Conservation (phyloP, 345 rosid species). For the Brassica rapa region DNA sequence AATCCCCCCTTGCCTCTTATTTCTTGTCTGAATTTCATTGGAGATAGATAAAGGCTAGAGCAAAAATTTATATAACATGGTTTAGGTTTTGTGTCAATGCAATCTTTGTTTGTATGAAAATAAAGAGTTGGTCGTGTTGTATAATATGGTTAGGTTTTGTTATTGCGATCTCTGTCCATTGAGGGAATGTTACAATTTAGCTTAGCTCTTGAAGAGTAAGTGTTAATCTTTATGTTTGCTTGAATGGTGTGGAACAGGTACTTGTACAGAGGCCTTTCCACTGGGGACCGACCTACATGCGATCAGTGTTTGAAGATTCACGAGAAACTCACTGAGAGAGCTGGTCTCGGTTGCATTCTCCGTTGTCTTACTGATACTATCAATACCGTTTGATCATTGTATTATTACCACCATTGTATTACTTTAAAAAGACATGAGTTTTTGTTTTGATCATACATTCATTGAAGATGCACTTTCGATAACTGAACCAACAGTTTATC, state of each 20-base stretch:
- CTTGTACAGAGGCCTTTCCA: slow-evolving; percentile 82
- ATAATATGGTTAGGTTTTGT: background rate
- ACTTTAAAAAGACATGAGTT: background rate
- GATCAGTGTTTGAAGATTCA: slow-evolving; percentile 89
- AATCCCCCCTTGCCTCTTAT: slow-evolving; percentile 21
- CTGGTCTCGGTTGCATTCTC: slow-evolving; percentile 87
- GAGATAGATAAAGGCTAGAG: background rate
- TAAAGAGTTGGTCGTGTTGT: background rate
- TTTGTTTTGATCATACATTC: slow-evolving; percentile 2
- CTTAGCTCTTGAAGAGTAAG: background rate
- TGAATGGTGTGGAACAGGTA: slow-evolving; percentile 50
- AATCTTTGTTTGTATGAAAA: background rate
- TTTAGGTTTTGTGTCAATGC: background rate
- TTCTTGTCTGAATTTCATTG: slow-evolving; percentile 1
- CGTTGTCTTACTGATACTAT: slow-evolving; percentile 80
- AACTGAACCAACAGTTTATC: background rate
- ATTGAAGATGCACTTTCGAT: background rate
- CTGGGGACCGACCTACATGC: slow-evolving; percentile 91
- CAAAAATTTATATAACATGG: background rate
- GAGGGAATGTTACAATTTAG: background rate
- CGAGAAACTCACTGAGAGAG: slow-evolving; percentile 83
- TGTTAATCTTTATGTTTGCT: background rate
- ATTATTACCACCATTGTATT: background rate
- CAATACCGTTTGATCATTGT: slow-evolving; percentile 60
- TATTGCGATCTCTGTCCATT: background rate